Evolutionary conservation across 108 stramenopile species (phyloP), one percentile per base, ranked within the genome.

Genomic region (Fragilaria crotonensis): DNA sequence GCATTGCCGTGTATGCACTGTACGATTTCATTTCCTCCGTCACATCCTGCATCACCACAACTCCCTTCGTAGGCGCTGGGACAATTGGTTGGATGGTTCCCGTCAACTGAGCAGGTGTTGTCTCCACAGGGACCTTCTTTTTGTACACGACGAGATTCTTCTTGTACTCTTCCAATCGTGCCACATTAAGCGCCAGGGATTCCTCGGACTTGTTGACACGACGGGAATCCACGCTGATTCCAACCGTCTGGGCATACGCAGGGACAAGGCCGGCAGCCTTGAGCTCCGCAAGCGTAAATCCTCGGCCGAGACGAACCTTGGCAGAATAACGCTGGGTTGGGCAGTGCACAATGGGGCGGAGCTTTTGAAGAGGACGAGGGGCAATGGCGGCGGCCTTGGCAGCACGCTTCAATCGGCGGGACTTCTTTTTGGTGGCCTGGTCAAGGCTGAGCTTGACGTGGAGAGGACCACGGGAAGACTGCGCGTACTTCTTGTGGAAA

Each of bases 401-500:
- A 52, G 90, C 88, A 64, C 98, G 91, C 17, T 82, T 78, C 44
- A 88, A 64, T 56, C 98, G 95, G 48, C 98, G 95, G 45, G 89
- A 72, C 81, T 96, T 95, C 85, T 99, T 99, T 73, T 90, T 87
- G 44, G 79, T 77, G 49, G 98, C 95, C 84, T 99, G 96, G 90
- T 97, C 77, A 66, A 99, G 75, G 72, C 83, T 73, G 51, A 97
- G 87, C 48, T 70, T 78, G 63, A 93, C 90, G 79, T 94, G 88
- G 60, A 94, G 79, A n/a, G 92, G 92, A 66, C 92, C 92, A 72
- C 92, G 86, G 55, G 84, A 82, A 70, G 85, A 78, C 54, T 78
- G 58, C 57, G 53, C 54, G 73, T 83, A 93, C 89, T 98, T 94
- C 90, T 99, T 99, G 75, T 94, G 81, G 91, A 96, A 99, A 72